Evolutionary conservation across 495 filamentous ascomycete genomes (phyloP), one percentile per base, ranked within the genome.

Genomic region (Stereocaulon alpinum): DNA sequence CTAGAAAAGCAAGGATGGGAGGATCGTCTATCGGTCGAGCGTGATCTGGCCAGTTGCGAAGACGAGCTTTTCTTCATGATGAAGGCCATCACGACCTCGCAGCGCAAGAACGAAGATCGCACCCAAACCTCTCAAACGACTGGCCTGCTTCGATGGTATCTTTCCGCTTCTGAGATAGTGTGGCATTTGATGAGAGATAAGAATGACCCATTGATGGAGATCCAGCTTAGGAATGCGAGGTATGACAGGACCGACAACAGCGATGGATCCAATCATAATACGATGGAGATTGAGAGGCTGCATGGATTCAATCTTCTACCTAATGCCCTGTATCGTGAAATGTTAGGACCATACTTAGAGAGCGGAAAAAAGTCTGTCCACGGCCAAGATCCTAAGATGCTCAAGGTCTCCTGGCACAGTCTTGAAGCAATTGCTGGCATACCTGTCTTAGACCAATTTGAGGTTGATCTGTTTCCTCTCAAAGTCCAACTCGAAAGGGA

Each of bases 51-150:
- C 18, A 82, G 80, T 51, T 96, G 87, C 67, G 94, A 97, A 67
- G 94, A 99, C 67, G 94, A 99, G 72, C 73, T 99, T 40, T 99
- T 99, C 76, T 99, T 99, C 75, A 86, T 97, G 80, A 96, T 97
- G 94, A 96, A 99, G 65, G 93, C 93, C 22, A 97, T 99, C 71
- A 99, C 92, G 1, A 92, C 91, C 3, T 91, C 91, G 10, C 93
- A 99, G 68, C 75, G 91, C 58, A 92, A 90, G 67, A 82, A 82
- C 48, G 88, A 94, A 57, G 90, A 88, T 50, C 79, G 81, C 7
- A 71, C 70, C 29, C 72, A 82, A 55, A 66, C 72, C 61, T 80
- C 79, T 2, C 80, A 87, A 62, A 83, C 83, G 45, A 91, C 80
- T 64, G 91, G 91, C 12, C 71, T 95, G 1, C 67, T 97, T 54